Base-by-base conservation (phyloP, 2,329 filamentous ascomycete species). In the Penicillium brevicompactum region DNA sequence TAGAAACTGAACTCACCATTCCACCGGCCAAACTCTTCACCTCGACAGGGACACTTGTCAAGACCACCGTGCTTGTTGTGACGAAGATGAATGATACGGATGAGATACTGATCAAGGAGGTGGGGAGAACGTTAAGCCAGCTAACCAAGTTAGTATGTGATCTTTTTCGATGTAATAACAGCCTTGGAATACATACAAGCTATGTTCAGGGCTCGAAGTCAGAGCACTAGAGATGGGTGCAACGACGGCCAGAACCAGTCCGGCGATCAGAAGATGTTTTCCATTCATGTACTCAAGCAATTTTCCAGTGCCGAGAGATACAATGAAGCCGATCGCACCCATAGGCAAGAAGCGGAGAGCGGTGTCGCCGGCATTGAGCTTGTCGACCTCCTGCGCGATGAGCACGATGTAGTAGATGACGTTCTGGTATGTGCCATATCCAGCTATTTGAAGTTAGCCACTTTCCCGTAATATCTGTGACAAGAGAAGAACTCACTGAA, bases 371-470 rank as follows among this genome's bases (percentile, higher is more conserved):
- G 75, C 72, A 10, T 69, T 73, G 9, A 77, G 67, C 11, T 70
- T 55, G 49, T 76, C 70, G 14, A 77, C 65, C 59, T 77, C 67
- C 49, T 77, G 75, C 0, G 75, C 70, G 31, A 75, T 74, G 5
- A 77, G 60, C 2, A 75, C 74, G n/a, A 71, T 73, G 50, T 77
- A 78, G 60, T 76, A 77, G 46, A 77, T 71, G 3, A 76, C 67
- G 1, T 73, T 75, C 54, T 77, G 74, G 53, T 77, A 77, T 30
- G 72, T 74, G 13, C 75, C 75, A 54, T 77, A 77, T 53, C 71
- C 71, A 46, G 76, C 73, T 73, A 27, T 1, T 18, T 22, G 21
- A 44, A 21, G 32, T 66, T 57, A 64, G 60, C 14, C 42, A 10
- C n/a, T 14, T 32, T 10, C 0, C 9, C 6, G 2, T 3, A 13